phyloP scores from a whole-genome alignment of 2,329 filamentous ascomycete genomes.

The Fusarium sp. region DNA sequence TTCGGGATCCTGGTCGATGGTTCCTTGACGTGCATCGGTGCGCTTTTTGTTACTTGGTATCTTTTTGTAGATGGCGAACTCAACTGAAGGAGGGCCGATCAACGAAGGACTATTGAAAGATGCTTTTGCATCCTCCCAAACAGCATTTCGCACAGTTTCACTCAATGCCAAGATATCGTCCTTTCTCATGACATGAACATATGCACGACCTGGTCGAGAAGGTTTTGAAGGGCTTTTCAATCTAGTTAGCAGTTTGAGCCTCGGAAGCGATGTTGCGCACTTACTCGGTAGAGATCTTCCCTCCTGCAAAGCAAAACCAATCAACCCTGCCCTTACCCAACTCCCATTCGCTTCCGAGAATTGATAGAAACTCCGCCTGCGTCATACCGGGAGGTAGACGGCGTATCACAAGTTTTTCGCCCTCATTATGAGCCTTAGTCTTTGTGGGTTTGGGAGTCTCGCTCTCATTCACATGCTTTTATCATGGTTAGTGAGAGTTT shows the following conservation, averaged over 20 bases:
- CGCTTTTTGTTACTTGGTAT: slow-evolving; percentile 80
- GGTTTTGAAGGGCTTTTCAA: slow-evolving; percentile 80
- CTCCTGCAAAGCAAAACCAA: slow-evolving; percentile 76
- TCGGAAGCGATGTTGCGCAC: slow-evolving; percentile 48
- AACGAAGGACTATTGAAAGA: slow-evolving; percentile 79
- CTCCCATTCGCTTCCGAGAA: slow-evolving; percentile 85
- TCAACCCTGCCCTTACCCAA: slow-evolving; percentile 84
- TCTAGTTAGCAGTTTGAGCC: slow-evolving; percentile 27
- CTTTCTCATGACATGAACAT: slow-evolving; percentile 82
- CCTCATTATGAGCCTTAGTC: slow-evolving; percentile 57
- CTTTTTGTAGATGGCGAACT: slow-evolving; percentile 87
- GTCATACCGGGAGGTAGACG: slow-evolving; percentile 89
- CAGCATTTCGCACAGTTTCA: slow-evolving; percentile 75
- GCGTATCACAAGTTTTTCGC: slow-evolving; percentile 87
- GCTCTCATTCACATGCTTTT: slow-evolving; percentile 48
- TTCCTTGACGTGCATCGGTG: slow-evolving; percentile 87
- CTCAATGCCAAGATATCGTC: slow-evolving; percentile 76
- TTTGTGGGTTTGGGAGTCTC: slow-evolving; percentile 51
- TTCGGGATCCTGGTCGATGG: slow-evolving; percentile 95
- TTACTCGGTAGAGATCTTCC: slow-evolving; percentile 87
- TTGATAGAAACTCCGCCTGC: slow-evolving; percentile 78
- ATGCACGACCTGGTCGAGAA: slow-evolving; percentile 83
- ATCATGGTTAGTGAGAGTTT: slow-evolving; percentile 32
- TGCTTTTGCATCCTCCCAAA: slow-evolving; percentile 86
- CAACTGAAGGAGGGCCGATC: slow-evolving; percentile 82